phyloP scores from a whole-genome alignment of 164 flowering plant species.

The Taxillus chinensis region DNA sequence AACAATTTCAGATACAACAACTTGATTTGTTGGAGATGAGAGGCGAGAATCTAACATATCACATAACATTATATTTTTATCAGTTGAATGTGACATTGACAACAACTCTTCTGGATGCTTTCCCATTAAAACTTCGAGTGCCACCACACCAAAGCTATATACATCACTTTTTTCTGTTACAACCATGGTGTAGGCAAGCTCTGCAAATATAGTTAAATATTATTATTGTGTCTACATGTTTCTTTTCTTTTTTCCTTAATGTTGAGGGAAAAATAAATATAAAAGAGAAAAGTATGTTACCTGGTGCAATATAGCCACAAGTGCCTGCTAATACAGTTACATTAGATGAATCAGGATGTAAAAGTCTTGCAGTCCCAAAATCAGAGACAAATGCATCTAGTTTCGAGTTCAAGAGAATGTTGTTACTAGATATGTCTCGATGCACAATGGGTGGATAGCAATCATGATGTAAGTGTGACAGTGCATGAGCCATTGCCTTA shows the following conservation, averaged over 20 bases:
- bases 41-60: too few relatives aligned
- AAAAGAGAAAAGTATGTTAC: background rate
- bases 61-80: too few relatives aligned
- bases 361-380: background rate
- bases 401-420: background rate
- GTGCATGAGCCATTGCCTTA: background rate
- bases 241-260: background rate
- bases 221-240: background rate
- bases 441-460: background rate
- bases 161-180: too few relatives aligned
- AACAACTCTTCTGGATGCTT: too few relatives aligned
- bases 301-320: constrained; percentile 19
- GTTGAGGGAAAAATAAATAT: background rate
- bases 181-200: too few relatives aligned
- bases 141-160: too few relatives aligned
- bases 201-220: background rate
- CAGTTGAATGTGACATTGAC: too few relatives aligned
- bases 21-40: too few relatives aligned
- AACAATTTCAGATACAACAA: too few relatives aligned
- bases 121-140: too few relatives aligned
- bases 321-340: background rate
- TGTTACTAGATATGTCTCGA: background rate
- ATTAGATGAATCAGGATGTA: background rate
- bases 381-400: background rate
- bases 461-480: background rate